Evolutionary conservation across 768 basidiomycete species (phyloP).

Genomic region (Russula earlei): DNA sequence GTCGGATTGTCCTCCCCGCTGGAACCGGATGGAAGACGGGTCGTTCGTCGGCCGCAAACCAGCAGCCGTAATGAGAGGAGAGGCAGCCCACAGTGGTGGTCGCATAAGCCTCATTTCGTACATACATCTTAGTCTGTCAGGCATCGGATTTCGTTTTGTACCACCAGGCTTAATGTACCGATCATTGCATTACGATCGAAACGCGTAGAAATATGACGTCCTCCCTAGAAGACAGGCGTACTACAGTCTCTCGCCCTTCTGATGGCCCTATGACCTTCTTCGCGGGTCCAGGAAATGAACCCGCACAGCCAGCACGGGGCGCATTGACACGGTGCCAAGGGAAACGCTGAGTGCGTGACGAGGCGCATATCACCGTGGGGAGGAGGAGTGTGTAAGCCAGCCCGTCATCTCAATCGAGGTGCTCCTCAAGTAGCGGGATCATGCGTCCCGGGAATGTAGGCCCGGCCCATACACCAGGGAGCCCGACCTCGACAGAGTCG

Average conservation of each 20-base stretch:
- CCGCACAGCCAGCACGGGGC: too few relatives aligned
- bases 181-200: too few relatives aligned
- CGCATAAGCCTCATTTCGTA: background rate
- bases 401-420: constrained; percentile 1
- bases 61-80: background rate
- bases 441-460: constrained; percentile 4
- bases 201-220: background rate
- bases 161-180: too few relatives aligned
- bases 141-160: constrained; percentile 12
- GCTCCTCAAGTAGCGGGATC: constrained; percentile 8
- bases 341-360: too few relatives aligned
- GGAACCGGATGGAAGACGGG: constrained; percentile 19
- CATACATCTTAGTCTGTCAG: background rate
- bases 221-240: too few relatives aligned
- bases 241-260: too few relatives aligned
- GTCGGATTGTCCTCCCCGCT: constrained; percentile 16
- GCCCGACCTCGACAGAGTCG: background rate
- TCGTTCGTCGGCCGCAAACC: background rate
- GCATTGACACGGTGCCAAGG: background rate
- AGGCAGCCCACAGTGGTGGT: background rate
- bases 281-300: too few relatives aligned
- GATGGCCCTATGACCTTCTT: too few relatives aligned
- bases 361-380: too few relatives aligned
- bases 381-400: too few relatives aligned
- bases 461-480: background rate